Base-by-base conservation (phyloP, 768 basidiomycete species). In the Collybia sp. region DNA sequence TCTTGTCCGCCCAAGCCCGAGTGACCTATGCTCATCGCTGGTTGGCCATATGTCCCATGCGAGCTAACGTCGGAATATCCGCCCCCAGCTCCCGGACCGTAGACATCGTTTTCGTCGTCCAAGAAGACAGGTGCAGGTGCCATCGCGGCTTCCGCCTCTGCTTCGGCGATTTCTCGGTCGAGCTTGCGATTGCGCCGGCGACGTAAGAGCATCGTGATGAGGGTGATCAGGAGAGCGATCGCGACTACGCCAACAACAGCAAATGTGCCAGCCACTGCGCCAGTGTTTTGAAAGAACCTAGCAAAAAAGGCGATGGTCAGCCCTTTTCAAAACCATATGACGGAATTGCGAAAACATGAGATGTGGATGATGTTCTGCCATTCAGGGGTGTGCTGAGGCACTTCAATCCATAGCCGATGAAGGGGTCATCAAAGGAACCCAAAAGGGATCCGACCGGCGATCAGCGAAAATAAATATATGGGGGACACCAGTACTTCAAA, bases 101-200 rank as follows among this genome's bases (percentile, higher is more conserved):
- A 53, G 39, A 57, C 54, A 25, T 72, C 71, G 16, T 67, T 70
- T 35, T 74, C 70, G 46, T 81, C 79, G 45, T 81, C 80, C 30
- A 83, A 70, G 58, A 77, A 80, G 48, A 74, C 72, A 11, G 79
- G 79, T 0, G 75, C 69, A 15, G 69, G 69, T 0, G 77, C 70
- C 1, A 73, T 64, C 0, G 76, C 77, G 0, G 85, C 85, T 47
- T 79, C 82, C 2, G 74, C 76, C 0, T 86, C 85, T 0, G 85
- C 87, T 41, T 80, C 81, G 12, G 77, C 81, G 34, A 88, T 79
- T 43, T 89, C 88, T n/a, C 72, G 71, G 58, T 90, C 88, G 54
- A 87, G 83, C 36, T 75, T 70, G 49, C 70, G 61, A 2, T 79
- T 80, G 1, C 83, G 79, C 6, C 82, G 80, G 0, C 86, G 78